phyloP scores from a whole-genome alignment of 73 alveolate genomes.

The Tetrahymena elliotti region DNA sequence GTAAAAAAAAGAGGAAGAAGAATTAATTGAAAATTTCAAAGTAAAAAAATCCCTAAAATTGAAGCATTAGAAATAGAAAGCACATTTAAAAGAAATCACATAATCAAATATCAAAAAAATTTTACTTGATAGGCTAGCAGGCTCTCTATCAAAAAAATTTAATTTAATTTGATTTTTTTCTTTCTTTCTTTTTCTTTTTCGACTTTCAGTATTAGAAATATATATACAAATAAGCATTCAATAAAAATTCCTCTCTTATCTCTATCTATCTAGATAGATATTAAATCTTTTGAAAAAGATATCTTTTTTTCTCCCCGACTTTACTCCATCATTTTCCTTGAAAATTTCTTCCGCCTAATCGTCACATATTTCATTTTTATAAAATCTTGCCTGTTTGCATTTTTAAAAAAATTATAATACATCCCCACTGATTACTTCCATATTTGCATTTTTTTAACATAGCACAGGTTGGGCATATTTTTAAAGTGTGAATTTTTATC shows the following conservation, averaged over 20 bases:
- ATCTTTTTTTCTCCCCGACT: slow-evolving; percentile 1
- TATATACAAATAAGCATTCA: not conserved
- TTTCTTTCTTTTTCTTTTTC: not conserved
- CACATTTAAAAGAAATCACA: not conserved
- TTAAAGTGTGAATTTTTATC: not conserved
- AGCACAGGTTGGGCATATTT: not conserved
- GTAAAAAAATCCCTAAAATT: not conserved
- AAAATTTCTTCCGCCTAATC: not conserved
- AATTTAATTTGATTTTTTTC: not conserved
- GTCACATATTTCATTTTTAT: not conserved
- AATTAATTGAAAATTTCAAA: not conserved
- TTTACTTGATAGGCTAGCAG: not conserved
- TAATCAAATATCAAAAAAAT: not conserved
- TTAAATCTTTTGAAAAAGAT: not conserved
- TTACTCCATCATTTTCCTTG: slow-evolving; percentile 1
- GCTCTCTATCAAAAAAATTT: not conserved
- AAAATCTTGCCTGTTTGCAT: not conserved
- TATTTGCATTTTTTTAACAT: not conserved
- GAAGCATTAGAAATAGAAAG: not conserved
- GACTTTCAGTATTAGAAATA: not conserved
- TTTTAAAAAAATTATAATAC: not conserved
- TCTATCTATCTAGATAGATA: not conserved
- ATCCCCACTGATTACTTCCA: not conserved
- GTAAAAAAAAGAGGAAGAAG: not conserved
- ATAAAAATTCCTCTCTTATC: not conserved